Evolutionary conservation across 1,284 basidiomycete species (phyloP).

Genomic region (Cutaneotrichosporon sp.): DNA sequence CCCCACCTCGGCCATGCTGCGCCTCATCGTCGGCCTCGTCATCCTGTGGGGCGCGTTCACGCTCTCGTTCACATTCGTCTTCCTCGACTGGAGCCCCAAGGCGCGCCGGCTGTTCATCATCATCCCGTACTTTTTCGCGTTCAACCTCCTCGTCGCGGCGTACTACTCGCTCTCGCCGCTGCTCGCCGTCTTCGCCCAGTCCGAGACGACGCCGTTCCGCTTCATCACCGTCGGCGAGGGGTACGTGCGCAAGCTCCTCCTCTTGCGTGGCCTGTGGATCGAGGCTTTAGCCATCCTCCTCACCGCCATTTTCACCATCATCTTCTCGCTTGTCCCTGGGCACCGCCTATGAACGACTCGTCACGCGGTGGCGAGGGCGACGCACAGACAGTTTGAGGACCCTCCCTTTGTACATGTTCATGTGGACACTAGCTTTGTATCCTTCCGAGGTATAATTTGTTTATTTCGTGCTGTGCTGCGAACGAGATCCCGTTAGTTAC

Average conservation of each 20-base stretch:
- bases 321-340: constrained; percentile 49
- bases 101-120: constrained; percentile 94
- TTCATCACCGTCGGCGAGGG: constrained; percentile 84
- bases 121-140: constrained; percentile 87
- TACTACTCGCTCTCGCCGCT: constrained; percentile 96
- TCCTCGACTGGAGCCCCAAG: constrained; percentile 87
- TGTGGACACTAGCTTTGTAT: constrained; percentile 7
- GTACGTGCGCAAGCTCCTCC: constrained; percentile 84
- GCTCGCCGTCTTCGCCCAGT: constrained; percentile 53
- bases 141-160: constrained; percentile 86
- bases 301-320: constrained; percentile 47
- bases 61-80: constrained; percentile 85
- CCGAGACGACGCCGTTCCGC: constrained; percentile 74
- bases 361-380: background rate
- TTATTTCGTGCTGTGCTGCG: background rate
- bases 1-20: constrained; percentile 79
- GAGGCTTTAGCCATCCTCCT: constrained; percentile 39
- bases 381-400: background rate
- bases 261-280: constrained; percentile 86
- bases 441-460: constrained; percentile 1
- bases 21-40: constrained; percentile 79
- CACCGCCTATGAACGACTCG: background rate
- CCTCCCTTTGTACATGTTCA: constrained; percentile 1
- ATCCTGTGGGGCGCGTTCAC: constrained; percentile 90
- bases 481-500: too few relatives aligned